Conservation (phyloP, 2,329 filamentous ascomycete species). For the Ophiobolus disseminans region DNA sequence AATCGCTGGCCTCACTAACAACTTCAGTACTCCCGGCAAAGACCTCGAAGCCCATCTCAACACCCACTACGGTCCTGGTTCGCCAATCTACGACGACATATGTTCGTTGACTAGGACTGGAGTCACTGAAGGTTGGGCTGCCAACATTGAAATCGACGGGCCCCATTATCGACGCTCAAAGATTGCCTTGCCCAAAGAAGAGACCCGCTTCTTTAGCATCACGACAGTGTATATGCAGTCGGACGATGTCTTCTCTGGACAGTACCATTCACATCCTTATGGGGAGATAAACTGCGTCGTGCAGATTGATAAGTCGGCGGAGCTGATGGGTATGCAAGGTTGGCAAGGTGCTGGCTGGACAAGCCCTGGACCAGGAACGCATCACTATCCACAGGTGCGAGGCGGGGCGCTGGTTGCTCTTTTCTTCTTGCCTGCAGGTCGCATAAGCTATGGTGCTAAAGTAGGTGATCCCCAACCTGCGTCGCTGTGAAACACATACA, state of each 20-base stretch:
- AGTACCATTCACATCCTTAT: slow-evolving; percentile 63
- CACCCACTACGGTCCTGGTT: slow-evolving; percentile 46
- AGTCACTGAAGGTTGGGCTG: slow-evolving; percentile 48
- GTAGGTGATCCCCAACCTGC: slow-evolving; percentile 54
- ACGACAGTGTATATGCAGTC: slow-evolving; percentile 66
- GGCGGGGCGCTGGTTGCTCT: slow-evolving; percentile 60
- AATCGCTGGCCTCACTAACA: not conserved
- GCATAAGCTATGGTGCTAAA: slow-evolving; percentile 59
- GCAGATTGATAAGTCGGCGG: slow-evolving; percentile 57
- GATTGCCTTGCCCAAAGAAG: slow-evolving; percentile 55
- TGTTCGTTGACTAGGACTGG: slow-evolving; percentile 44
- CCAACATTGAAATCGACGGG: slow-evolving; percentile 42
- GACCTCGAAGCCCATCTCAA: slow-evolving; percentile 46
- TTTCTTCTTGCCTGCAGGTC: slow-evolving; percentile 63
- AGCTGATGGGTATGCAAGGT: slow-evolving; percentile 63
- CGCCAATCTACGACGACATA: slow-evolving; percentile 46
- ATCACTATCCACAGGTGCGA: slow-evolving; percentile 63
- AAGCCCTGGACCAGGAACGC: slow-evolving; percentile 61
- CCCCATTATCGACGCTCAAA: slow-evolving; percentile 47
- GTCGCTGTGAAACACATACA: slow-evolving; percentile 13
- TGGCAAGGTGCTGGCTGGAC: slow-evolving; percentile 67
- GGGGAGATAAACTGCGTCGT: slow-evolving; percentile 65
- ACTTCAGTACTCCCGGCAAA: slow-evolving; percentile 44
- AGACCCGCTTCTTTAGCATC: slow-evolving; percentile 62
- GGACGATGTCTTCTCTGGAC: slow-evolving; percentile 57